These are phyloP conservation scores for Setaria viridis DNA, from an alignment of 202 grass and related monocot species.

Conservation along the genomic window DNA sequence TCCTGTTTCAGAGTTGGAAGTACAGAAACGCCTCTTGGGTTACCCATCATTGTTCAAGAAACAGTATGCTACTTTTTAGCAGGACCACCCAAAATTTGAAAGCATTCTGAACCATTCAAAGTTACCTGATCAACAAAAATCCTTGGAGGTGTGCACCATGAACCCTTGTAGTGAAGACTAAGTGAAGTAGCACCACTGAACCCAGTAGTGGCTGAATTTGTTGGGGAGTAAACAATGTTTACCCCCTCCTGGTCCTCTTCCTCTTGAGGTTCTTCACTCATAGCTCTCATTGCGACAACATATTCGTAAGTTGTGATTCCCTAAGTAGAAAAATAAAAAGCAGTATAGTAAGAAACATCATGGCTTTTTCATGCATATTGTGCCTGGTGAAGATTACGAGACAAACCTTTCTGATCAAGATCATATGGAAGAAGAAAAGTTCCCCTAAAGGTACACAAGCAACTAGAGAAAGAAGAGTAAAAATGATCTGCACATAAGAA, in stretches of 20 bases:
- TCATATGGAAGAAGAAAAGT: slow-evolving; percentile 97
- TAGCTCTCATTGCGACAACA: slow-evolving; percentile 90
- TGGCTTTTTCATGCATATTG: background rate
- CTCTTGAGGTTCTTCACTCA: slow-evolving; percentile 75
- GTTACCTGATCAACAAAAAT: slow-evolving; percentile 87
- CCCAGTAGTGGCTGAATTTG: slow-evolving; percentile 87
- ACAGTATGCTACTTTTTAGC: slow-evolving; percentile 6
- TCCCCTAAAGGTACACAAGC: slow-evolving; percentile 80
- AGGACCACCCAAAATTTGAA: background rate
- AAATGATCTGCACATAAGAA: slow-evolving; percentile 65
- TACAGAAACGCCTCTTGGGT: background rate
- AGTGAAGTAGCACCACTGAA: slow-evolving; percentile 76
- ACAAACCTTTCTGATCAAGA: slow-evolving; percentile 89
- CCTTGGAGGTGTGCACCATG: slow-evolving; percentile 95
- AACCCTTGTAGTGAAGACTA: slow-evolving; percentile 78
- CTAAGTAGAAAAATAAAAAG: slow-evolving; percentile 44
- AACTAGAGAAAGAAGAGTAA: slow-evolving; percentile 76
- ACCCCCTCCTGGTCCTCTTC: slow-evolving; percentile 66
- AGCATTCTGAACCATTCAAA: background rate
- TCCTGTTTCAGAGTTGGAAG: slow-evolving; percentile 60
- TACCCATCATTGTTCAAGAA: background rate
- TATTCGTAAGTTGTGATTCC: slow-evolving; percentile 96
- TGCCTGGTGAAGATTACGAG: slow-evolving; percentile 6
- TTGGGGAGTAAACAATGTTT: slow-evolving; percentile 80
- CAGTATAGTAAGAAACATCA: slow-evolving; percentile 22